Base-by-base conservation (phyloP, 1,284 basidiomycete genomes). In the Irpex sp. region DNA sequence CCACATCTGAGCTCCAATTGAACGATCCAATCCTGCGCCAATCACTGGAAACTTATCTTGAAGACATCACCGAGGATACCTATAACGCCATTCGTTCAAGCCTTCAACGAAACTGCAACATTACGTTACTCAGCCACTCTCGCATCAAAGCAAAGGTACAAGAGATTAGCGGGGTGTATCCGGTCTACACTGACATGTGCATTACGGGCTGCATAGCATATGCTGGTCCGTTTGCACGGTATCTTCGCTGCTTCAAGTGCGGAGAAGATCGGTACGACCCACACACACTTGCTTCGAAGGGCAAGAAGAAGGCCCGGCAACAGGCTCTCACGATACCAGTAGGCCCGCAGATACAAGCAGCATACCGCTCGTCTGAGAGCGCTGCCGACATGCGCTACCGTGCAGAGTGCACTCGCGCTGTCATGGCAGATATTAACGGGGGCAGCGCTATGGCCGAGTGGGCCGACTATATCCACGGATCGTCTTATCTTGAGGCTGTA, bases 151-250 rank as follows among this genome's bases (percentile, higher is more conserved):
- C 56, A 9, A 54, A 47, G 4, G 55, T 71, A 5, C 59, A 49
- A 10, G 54, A 69, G 0, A 54, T 72, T 48, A 71, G 55, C 14
- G 70, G 73, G 5, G 64, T 75, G 5, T 9, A 49, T 4, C 51
- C 68, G 2, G 56, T 74, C 16, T 28, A 45, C 0, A 23, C 58
- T 23, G 68, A 76, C 57, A 75, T 75, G 73, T 76, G 74, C 56
- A 33, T 67, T 28, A 66, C 71, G 7, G 65, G 66, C 5, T 75
- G 74, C 54, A 35, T 68, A 5, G 71, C 63, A 2, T 75, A 58
- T 60, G 70, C 68, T 6, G 73, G 73, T 1, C 69, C 69, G 2
- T 72, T 65, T 35, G 39, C 33, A 1, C 49, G 68, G 2, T 64
- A 68, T 8, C 59, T 67, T 0, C n/a, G 35, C 3, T 75, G 74